Evolutionary conservation across 2,329 filamentous ascomycete genomes (phyloP), one percentile per base, ranked within the genome.

Genomic region (Lasiodiplodia citricola): DNA sequence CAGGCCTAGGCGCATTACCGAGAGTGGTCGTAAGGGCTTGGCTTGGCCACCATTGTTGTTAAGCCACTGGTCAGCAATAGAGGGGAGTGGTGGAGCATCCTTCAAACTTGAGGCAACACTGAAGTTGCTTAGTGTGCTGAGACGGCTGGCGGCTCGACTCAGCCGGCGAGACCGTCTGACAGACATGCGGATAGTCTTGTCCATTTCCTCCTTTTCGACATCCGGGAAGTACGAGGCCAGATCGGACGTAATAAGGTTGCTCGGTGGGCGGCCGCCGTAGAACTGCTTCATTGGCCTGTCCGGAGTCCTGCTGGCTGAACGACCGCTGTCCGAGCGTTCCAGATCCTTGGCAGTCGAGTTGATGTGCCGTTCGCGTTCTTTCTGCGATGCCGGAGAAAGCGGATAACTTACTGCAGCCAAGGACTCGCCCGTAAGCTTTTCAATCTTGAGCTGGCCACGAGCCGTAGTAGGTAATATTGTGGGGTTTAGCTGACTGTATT

Each of bases 211-310:
- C 68, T 93, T 90, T 62, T 94, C 90, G 75, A 98, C 95, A 75
- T 97, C 94, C 0, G 96, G 96, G 85, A 99, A 99, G 84, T 98
- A 99, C 0, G 94, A 97, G 1, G 93, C 96, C 70, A 99, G 84
- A 77, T 99, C 96, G 25, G 96, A 97, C 31, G 95, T 95, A 77
- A 99, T 99, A 78, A 99, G 88, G 83, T 99, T 96, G 82, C 95
- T 98, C 1, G 96, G 96, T 21, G 96, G 96, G 74, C 96, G 87
- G 72, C 96, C 90, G 41, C 95, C 95, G 75, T 96, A 96, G 81
- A 98, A 98, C 72, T 92, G 91, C 72, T 92, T 90, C 56, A 94
- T 83, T 35, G 89, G 84, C 37, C 83, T 76, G 64, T 83, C 83
- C 47, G 82, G 81, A 35, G 82, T 80, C 16, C 75, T 74, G 70